Conservation (phyloP, 2,329 filamentous ascomycete genomes). For the Ascochyta fabae region DNA sequence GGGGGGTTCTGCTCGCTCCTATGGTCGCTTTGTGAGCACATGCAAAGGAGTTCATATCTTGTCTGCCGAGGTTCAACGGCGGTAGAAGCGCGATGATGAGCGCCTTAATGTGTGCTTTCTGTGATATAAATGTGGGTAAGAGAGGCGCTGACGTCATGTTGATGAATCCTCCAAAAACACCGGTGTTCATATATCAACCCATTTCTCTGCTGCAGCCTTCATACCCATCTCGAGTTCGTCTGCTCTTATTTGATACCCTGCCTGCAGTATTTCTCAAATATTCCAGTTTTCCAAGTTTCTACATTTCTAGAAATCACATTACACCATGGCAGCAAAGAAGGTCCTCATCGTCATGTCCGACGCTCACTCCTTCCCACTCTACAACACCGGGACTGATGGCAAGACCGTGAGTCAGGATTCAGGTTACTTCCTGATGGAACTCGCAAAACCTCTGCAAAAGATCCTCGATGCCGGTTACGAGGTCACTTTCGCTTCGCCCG, state of each 20-base stretch:
- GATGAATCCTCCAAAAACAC: neutral
- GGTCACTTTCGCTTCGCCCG: constrained; percentile 55
- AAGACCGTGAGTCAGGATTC: constrained; percentile 37
- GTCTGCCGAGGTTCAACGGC: constrained; percentile 9
- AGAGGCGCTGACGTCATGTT: constrained; percentile 9
- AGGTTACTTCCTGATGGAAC: constrained; percentile 44
- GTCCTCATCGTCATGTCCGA: constrained; percentile 56
- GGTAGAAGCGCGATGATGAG: constrained; percentile 2
- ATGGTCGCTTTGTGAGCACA: neutral
- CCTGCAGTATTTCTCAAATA: neutral
- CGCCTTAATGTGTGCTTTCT: neutral
- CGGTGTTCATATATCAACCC: neutral
- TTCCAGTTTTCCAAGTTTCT: neutral
- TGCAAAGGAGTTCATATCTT: neutral
- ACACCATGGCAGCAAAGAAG: constrained; percentile 44
- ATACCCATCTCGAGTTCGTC: neutral
- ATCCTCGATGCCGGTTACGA: constrained; percentile 47
- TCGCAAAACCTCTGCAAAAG: constrained; percentile 39
- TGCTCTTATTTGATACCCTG: neutral
- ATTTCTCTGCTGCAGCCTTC: neutral
- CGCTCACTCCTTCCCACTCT: constrained; percentile 45
- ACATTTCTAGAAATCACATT: neutral
- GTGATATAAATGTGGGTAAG: constrained; percentile 10
- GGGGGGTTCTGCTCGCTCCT: too few species aligned
- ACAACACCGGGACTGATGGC: constrained; percentile 34